Evolutionary conservation across 805 yeast genomes (phyloP), one percentile per base, ranked within the genome.

Genomic region (Candida succiphila): DNA sequence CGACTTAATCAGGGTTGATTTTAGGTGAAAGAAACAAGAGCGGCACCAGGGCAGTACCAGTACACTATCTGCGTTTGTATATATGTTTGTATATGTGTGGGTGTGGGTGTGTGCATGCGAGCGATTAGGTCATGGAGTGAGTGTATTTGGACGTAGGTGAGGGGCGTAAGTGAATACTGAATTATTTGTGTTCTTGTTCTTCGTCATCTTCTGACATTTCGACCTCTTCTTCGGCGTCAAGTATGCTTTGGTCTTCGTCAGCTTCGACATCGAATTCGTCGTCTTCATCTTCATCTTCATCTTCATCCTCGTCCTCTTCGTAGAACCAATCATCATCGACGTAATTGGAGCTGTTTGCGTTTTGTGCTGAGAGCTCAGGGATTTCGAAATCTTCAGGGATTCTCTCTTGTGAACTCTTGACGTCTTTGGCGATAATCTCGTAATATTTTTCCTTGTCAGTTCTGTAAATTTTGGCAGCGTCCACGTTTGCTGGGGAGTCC

Each of bases 401-500:
- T 56, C 86, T 92, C 37, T 72, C 72, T 51, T 81, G 82, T 27
- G 94, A 81, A 46, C 81, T 67, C 52, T 79, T 86, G 21, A 87
- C 96, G 48, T 86, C 95, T 48, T 78, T 73, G 40, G 72, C 67
- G 5, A 87, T 94, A 51, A 75, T 74, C 48, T 70, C 75, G 54
- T 74, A 73, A 61, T 86, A 89, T 30, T 72, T 77, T 18, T 78
- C 85, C 20, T 79, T 78, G 56, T 81, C 74, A 49, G 83, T 85
- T 49, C 95, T 70, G 72, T 85, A 87, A 46, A 82, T 84, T 29
- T 87, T 86, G 15, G 95, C 83, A 14, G 97, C 97, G 56, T 89
- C 97, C 32, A 89, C 88, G 56, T 89, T 89, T 5, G 97, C 97
- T 6, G 97, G 96, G 1, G 95, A 84, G 39, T 76, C 73, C 38